phyloP scores from a whole-genome alignment of 495 filamentous ascomycete genomes.

The Penicillium cosmopolitanum region DNA sequence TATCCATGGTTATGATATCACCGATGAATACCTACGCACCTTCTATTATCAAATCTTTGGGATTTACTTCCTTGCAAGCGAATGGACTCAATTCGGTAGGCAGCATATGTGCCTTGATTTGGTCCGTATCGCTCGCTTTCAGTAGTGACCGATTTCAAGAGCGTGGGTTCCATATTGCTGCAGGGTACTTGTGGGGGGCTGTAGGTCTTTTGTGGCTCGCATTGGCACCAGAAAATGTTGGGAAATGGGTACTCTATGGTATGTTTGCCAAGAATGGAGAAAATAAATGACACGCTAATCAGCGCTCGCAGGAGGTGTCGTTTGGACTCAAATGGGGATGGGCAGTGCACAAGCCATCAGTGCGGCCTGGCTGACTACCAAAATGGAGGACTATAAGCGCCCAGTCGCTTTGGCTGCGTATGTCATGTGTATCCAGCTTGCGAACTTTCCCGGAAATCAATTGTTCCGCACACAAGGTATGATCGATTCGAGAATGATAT shows the following conservation, averaged over 20 bases:
- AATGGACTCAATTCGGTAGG: conserved; percentile 12
- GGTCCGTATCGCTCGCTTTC: conserved; percentile 12
- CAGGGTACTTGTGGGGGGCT: conserved; percentile 8
- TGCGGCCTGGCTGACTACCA: conserved; percentile 8
- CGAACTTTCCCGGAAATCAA: conserved; percentile 12
- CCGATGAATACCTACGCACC: conserved; percentile 11
- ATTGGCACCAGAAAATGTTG: conserved; percentile 7
- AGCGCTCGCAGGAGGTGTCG: conserved; percentile 1
- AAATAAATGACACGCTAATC: not conserved
- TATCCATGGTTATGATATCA: conserved; percentile 12
- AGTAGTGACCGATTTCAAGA: conserved; percentile 10
- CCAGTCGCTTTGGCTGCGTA: conserved; percentile 9
- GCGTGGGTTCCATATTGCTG: conserved; percentile 6
- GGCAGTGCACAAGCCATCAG: conserved; percentile 11
- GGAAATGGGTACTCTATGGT: conserved; percentile 9
- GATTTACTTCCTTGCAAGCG: conserved; percentile 6
- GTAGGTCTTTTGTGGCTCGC: conserved; percentile 10
- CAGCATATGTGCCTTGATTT: conserved; percentile 10
- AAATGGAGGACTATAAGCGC: conserved; percentile 12
- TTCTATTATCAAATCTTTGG: conserved; percentile 7
- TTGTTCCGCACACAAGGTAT: conserved; percentile 9
- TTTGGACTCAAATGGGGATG: conserved; percentile 13
- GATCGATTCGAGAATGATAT: not conserved
- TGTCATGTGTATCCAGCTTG: conserved; percentile 12
- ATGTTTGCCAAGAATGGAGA: not conserved